A percentile compares a stretch with the other conserved stretches of the same genome.
These are phyloP conservation scores for Monilinia fructigena DNA, from an alignment of 2,329 filamentous ascomycete genomes.

Conservation along the genomic window DNA sequence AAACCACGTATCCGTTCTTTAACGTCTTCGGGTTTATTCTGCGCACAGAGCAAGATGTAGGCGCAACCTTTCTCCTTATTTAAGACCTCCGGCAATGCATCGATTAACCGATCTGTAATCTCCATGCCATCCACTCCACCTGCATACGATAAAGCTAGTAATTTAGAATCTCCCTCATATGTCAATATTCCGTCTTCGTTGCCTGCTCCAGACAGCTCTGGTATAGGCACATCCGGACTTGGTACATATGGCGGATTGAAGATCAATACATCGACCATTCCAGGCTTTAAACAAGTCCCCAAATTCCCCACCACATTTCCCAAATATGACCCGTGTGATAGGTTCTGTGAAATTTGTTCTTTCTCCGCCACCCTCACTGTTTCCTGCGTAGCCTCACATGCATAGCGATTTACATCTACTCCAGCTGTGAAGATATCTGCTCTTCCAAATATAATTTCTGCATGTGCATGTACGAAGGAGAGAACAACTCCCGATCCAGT, in stretches of 20 bases:
- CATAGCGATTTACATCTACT: conserved; percentile 81
- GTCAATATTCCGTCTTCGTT: conserved; percentile 38
- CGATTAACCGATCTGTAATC: conserved; percentile 77
- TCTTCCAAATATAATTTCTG: conserved; percentile 69
- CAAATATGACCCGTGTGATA: conserved; percentile 54
- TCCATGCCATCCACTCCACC: conserved; percentile 93
- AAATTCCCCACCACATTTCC: conserved; percentile 72
- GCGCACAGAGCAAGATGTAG: conserved; percentile 85
- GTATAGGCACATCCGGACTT: conserved; percentile 62
- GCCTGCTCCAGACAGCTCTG: conserved; percentile 47
- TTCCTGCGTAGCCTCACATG: conserved; percentile 70
- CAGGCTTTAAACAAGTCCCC: conserved; percentile 55
- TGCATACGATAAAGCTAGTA: conserved; percentile 83
- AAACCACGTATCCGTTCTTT: conserved; percentile 60
- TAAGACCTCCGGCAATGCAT: conserved; percentile 64
- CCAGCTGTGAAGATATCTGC: conserved; percentile 68
- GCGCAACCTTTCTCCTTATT: conserved; percentile 68
- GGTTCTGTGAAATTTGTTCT: conserved; percentile 42
- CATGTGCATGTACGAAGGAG: conserved; percentile 79
- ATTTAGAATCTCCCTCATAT: conserved; percentile 79
- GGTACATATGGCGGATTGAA: conserved; percentile 99
- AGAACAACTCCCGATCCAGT: conserved; percentile 93
- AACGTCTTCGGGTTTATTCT: conserved; percentile 80
- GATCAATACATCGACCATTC: conserved; percentile 75
- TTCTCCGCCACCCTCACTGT: conserved; percentile 58